Conservation (phyloP, 2,329 filamentous ascomycete genomes). For the Calonectria honghensis region DNA sequence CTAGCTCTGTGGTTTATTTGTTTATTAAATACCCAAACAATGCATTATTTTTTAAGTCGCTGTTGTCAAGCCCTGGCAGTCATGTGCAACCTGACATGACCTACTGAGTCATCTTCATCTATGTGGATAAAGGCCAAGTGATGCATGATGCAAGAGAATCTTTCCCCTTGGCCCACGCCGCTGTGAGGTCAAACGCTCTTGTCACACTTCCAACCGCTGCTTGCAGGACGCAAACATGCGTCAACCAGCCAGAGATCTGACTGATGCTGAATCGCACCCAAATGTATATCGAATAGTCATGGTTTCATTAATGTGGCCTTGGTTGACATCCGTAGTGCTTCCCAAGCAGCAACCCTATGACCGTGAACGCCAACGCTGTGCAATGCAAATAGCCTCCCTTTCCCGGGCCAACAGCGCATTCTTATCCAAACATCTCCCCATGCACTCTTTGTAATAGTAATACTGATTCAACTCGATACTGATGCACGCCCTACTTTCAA, state of each 20-base stretch:
- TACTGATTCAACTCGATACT: constrained; percentile 17
- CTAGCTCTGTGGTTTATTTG: neutral
- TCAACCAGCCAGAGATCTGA: neutral
- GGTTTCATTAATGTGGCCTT: constrained; percentile 41
- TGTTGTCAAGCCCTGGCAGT: neutral
- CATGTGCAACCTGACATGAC: neutral
- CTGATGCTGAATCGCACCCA: constrained; percentile 16
- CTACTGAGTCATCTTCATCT: neutral
- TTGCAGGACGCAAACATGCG: neutral
- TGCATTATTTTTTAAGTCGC: neutral
- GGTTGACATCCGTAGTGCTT: constrained; percentile 33
- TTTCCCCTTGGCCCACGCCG: neutral
- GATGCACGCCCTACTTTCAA: neutral
- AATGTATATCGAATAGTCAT: constrained; percentile 40
- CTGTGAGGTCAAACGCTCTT: neutral
- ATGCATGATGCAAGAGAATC: neutral
- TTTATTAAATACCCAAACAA: neutral
- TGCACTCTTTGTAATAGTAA: constrained; percentile 11
- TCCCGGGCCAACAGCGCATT: constrained; percentile 37
- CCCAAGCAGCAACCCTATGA: constrained; percentile 38
- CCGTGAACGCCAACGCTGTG: constrained; percentile 61
- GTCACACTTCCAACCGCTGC: constrained; percentile 10
- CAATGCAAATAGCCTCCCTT: constrained; percentile 47
- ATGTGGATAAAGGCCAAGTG: neutral
- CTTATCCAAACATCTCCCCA: constrained; percentile 37